Conservation (phyloP, 257 asterid genomes). For the Salvia splendens region DNA sequence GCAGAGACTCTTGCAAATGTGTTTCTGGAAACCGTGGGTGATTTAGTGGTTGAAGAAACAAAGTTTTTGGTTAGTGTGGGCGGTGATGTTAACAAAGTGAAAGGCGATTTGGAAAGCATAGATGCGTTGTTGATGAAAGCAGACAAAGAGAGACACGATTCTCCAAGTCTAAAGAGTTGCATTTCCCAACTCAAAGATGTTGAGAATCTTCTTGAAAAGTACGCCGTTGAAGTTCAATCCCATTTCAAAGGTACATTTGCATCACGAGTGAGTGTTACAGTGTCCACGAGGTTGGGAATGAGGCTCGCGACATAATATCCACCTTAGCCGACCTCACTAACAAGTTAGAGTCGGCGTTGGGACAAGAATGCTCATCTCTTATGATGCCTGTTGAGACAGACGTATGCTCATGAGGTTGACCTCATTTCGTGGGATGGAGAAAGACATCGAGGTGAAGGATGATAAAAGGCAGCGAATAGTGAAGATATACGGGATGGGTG, state of each 20-base stretch:
- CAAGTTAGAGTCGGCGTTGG: neutral
- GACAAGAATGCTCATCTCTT: too few relatives aligned
- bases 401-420: too few relatives aligned
- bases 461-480: neutral
- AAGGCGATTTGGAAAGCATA: neutral
- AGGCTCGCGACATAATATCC: neutral
- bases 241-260: neutral
- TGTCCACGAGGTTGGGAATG: neutral
- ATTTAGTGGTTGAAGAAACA: neutral
- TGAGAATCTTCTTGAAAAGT: neutral
- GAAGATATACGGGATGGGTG: neutral
- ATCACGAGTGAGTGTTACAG: neutral
- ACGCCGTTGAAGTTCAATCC: neutral
- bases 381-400: neutral
- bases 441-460: neutral
- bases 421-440: slow-evolving; percentile 28
- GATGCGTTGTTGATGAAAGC: neutral
- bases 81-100: neutral
- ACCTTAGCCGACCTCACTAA: neutral
- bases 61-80: neutral
- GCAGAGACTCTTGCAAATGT: neutral
- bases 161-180: neutral
- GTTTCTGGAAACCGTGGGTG: neutral
- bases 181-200: neutral
- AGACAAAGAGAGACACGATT: neutral